Evolutionary conservation across 768 basidiomycete genomes (phyloP).

Genomic region (Fibroporia radiculosa): DNA sequence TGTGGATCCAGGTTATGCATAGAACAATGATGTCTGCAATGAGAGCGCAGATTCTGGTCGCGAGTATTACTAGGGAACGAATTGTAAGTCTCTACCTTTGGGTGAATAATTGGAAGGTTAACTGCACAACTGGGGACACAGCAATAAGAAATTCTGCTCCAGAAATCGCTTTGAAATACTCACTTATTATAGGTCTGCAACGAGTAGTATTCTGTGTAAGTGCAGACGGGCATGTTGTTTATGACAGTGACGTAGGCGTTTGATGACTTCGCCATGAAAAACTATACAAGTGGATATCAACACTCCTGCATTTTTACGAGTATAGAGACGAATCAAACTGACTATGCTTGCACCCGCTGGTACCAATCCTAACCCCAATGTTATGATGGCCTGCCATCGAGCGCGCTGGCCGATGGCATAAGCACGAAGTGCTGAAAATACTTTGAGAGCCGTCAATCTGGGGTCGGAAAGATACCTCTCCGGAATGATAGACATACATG

Average conservation of each 20-base stretch:
- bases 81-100: background rate
- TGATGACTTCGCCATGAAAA: background rate
- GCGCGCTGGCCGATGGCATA: constrained; percentile 7
- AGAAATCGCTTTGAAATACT: background rate
- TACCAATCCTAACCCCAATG: constrained; percentile 1
- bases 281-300: no score
- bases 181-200: background rate
- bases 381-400: constrained; percentile 1
- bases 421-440: constrained; percentile 7
- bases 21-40: constrained; percentile 5
- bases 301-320: background rate
- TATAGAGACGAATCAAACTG: background rate
- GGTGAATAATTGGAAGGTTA: no score
- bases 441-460: background rate
- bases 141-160: no score
- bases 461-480: no score
- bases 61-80: background rate
- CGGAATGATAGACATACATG: background rate
- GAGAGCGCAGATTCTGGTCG: constrained; percentile 6
- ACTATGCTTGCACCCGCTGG: background rate
- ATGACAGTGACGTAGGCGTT: constrained; percentile 1
- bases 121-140: no score
- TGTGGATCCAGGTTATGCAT: constrained; percentile 4
- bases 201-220: background rate
- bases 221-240: background rate